phyloP scores from a whole-genome alignment of 2,329 filamentous ascomycete species.

The Hypoxylon sp. region DNA sequence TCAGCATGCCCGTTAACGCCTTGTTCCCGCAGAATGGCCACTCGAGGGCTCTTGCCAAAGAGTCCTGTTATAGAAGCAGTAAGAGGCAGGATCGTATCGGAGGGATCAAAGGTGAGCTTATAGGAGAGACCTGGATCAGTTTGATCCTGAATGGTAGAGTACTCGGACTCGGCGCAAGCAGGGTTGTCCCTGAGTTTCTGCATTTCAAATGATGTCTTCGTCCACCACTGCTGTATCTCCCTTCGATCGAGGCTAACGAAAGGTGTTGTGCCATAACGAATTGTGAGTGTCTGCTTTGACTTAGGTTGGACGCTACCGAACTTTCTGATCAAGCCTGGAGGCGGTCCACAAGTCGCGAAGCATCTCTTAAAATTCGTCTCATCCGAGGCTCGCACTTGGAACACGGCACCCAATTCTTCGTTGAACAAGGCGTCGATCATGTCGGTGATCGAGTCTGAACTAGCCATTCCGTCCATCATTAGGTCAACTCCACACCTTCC shows the following conservation, averaged over 20 bases:
- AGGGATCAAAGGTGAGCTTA: constrained; percentile 82
- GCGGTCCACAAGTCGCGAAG: constrained; percentile 90
- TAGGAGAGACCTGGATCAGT: constrained; percentile 86
- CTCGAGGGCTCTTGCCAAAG: constrained; percentile 71
- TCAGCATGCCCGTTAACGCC: constrained; percentile 96
- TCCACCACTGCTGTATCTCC: constrained; percentile 88
- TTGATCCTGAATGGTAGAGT: constrained; percentile 78
- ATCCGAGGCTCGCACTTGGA: constrained; percentile 89
- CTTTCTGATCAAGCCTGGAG: constrained; percentile 82
- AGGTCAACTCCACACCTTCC: constrained; percentile 89
- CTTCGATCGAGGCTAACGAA: constrained; percentile 75
- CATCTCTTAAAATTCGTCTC: constrained; percentile 88
- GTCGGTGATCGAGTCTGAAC: constrained; percentile 70
- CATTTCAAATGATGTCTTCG: constrained; percentile 89
- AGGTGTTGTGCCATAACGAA: constrained; percentile 78
- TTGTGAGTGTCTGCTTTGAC: constrained; percentile 75
- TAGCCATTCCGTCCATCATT: constrained; percentile 79
- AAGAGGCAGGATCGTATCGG: constrained; percentile 71
- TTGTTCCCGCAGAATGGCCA: constrained; percentile 93
- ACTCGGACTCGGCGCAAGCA: constrained; percentile 85
- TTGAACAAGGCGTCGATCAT: constrained; percentile 90
- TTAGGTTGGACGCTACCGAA: constrained; percentile 81
- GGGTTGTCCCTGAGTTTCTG: constrained; percentile 92
- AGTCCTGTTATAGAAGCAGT: constrained; percentile 43
- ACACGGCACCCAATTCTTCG: constrained; percentile 96